Evolutionary conservation across 768 basidiomycete species (phyloP).

Genomic region (Nevesoporus exiguus): DNA sequence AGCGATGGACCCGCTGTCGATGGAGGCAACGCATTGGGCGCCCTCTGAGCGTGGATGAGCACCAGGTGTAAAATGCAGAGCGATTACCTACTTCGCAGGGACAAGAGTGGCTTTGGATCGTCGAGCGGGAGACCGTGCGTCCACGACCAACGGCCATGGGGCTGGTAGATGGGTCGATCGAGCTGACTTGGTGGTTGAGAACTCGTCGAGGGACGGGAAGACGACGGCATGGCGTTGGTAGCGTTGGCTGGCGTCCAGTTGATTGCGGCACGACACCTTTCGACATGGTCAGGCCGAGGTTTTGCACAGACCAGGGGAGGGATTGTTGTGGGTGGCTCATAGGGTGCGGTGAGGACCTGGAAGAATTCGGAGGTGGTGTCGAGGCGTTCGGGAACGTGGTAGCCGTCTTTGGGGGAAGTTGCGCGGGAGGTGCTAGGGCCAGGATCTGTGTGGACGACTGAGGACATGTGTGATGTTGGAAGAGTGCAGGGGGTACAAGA

Average conservation of each 20-base stretch:
- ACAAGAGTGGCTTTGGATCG: constrained; percentile 25
- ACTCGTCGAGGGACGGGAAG: not conserved
- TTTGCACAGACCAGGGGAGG: constrained; percentile 9
- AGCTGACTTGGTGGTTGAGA: constrained; percentile 5
- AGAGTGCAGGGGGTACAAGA: not conserved
- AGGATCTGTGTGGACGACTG: constrained; percentile 10
- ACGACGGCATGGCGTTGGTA: not conserved
- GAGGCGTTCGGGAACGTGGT: constrained; percentile 17
- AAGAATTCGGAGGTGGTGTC: constrained; percentile 29
- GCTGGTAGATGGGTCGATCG: constrained; percentile 27
- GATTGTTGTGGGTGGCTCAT: constrained; percentile 8
- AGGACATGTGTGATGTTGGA: constrained; percentile 11
- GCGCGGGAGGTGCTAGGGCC: constrained; percentile 21
- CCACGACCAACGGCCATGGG: constrained; percentile 35
- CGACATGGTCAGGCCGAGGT: constrained; percentile 18
- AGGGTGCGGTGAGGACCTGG: constrained; percentile 27
- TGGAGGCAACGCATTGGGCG: constrained; percentile 35
- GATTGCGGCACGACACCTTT: constrained; percentile 27
- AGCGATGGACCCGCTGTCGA: constrained; percentile 33
- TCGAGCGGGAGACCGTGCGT: constrained; percentile 26
- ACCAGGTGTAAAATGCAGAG: not conserved
- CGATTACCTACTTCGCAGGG: constrained; percentile 22
- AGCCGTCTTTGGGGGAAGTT: too few species aligned
- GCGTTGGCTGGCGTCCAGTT: constrained; percentile 20
- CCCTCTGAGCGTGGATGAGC: constrained; percentile 28